A percentile compares a stretch with the other conserved stretches of the same genome.
Evolutionary conservation across 2,329 filamentous ascomycete species (phyloP).

Genomic region (Helminthosporium solani): DNA sequence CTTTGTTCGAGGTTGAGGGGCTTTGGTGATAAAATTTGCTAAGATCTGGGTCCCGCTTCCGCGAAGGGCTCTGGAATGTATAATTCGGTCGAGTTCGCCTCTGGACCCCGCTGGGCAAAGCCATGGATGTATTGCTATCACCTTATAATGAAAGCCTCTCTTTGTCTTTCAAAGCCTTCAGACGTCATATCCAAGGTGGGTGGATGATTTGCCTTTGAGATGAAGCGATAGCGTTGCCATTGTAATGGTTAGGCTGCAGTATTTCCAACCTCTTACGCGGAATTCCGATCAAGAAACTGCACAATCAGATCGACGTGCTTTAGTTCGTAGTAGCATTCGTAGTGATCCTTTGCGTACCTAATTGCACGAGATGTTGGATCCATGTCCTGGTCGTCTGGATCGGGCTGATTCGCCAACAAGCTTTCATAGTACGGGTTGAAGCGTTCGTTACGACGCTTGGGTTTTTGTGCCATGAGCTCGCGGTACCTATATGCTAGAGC

Average conservation of each 20-base stretch:
- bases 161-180: not conserved
- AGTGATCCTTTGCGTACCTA: slow-evolving; percentile 24
- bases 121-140: not conserved
- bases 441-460: slow-evolving; percentile 9
- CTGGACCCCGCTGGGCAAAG: not conserved
- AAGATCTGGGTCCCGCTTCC: slow-evolving; percentile 17
- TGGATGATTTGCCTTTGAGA: not conserved
- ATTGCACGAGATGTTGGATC: slow-evolving; percentile 22
- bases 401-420: slow-evolving; percentile 23
- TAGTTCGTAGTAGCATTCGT: slow-evolving; percentile 23
- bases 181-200: too few relatives aligned
- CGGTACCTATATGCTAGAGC: slow-evolving; percentile 22
- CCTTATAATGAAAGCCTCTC: not conserved
- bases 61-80: slow-evolving; percentile 24
- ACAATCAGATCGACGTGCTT: slow-evolving; percentile 20
- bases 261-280: not conserved
- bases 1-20: slow-evolving; percentile 18
- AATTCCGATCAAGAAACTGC: slow-evolving; percentile 12
- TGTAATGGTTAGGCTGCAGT: not conserved
- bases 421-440: slow-evolving; percentile 22
- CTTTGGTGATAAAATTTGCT: slow-evolving; percentile 3
- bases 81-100: slow-evolving; percentile 6
- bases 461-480: slow-evolving; percentile 19
- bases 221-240: not conserved
- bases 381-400: slow-evolving; percentile 14